These are phyloP conservation scores for Eutreptiella sp. DNA, from an alignment of 208 protist genomes.

Conservation along the genomic window DNA sequence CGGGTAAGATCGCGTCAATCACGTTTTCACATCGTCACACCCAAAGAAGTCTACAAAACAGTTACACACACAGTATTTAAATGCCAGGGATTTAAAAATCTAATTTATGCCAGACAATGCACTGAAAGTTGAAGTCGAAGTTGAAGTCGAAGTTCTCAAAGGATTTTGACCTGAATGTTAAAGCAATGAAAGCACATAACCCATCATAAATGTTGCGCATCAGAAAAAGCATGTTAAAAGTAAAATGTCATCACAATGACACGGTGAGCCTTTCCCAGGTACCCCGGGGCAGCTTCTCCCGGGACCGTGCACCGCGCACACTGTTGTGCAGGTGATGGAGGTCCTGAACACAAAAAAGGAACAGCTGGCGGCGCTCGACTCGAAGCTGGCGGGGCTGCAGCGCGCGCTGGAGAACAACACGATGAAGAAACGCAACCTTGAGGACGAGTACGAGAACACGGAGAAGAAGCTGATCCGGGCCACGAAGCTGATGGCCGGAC, in stretches of 20 bases:
- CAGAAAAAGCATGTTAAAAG: too few species aligned
- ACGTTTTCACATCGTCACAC: too few species aligned
- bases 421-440: slow-evolving; percentile 34
- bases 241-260: slow-evolving; percentile 22
- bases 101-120: too few species aligned
- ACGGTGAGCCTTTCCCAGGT: slow-evolving; percentile 25
- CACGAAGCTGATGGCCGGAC: slow-evolving; percentile 35
- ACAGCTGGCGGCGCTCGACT: slow-evolving; percentile 33
- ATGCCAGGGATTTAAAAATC: too few species aligned
- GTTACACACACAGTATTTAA: too few species aligned
- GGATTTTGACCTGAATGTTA: too few species aligned
- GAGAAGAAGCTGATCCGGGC: slow-evolving; percentile 47
- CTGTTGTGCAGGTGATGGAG: background rate
- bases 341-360: slow-evolving; percentile 32
- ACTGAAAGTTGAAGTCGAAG: too few species aligned
- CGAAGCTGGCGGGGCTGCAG: slow-evolving; percentile 21
- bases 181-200: too few species aligned
- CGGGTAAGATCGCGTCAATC: too few species aligned
- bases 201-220: too few species aligned
- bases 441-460: slow-evolving; percentile 33
- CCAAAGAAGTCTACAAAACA: too few species aligned
- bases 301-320: background rate
- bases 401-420: slow-evolving; percentile 22
- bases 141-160: too few species aligned
- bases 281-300: background rate